Evolutionary conservation across 352 stramenopile species (phyloP), one percentile per base, ranked within the genome.

Genomic region (Globisporangium cystogenes): DNA sequence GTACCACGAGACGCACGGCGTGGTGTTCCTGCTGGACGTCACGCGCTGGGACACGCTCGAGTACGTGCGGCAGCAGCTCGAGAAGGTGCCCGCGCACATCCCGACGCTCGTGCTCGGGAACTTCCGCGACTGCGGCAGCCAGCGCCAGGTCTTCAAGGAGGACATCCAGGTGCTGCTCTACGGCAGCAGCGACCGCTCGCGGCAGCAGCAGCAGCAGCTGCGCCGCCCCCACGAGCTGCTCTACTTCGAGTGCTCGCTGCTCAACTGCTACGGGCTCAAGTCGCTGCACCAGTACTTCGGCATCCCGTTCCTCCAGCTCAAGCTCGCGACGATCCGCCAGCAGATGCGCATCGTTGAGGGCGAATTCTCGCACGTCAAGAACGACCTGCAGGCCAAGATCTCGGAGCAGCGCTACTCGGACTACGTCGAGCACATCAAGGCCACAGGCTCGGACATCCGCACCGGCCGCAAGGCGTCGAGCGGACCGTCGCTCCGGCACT

Each of bases 11-110:
- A 83, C 84, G n/a, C 82, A 92, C 53, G 81, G 80, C 8, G 84
- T 92, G 7, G 80, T 97, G 23, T 97, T 96, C 55, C 52, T 97
- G 51, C 59, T 97, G 48, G 83, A 97, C 59, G 72, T 95, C 31
- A 88, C 75, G 20, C 87, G 84, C 56, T 79, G 68, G 57, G 63
- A 87, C 53, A 90, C 83, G 42, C 68, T 95, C 29, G 83, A 93
- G 62, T 96, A 96, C 41, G 86, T 92, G 7, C 72, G 74, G 14
- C 62, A 82, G 46, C 73, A 90, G 40, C 59, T 93, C 11, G 69
- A 87, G 27, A 69, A 67, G 33, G 84, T 95, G 26, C 83, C 85
- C 0, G 57, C 76, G 24, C 74, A 92, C 40, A 89, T 94, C 49
- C 77, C 80, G 47, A 93, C 79, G 42, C 61, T 94, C 0, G 81